These are phyloP conservation scores for Centaurea solstitialis DNA, from an alignment of 129 eudicot genomes.

Conservation along the genomic window DNA sequence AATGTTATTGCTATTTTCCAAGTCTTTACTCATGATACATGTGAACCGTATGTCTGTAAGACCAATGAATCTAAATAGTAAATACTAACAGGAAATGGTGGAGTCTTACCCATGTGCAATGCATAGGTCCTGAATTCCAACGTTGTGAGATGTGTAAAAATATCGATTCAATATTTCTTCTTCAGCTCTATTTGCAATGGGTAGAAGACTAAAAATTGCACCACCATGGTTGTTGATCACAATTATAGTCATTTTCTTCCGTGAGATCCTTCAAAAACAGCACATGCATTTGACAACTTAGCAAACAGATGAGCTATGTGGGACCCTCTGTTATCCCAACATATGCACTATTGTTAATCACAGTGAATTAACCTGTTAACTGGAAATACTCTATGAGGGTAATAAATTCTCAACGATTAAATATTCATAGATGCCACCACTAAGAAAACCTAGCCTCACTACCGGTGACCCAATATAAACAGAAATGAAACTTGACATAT, in stretches of 20 bases:
- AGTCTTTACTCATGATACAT: too few relatives aligned
- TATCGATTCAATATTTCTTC: conserved; percentile 59
- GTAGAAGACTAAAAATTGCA: conserved; percentile 92
- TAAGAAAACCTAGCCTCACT: background rate
- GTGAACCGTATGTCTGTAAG: background rate
- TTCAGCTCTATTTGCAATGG: conserved; percentile 68
- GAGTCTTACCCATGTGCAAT: conserved; percentile 76
- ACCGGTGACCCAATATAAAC: background rate
- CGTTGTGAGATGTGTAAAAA: conserved; percentile 81
- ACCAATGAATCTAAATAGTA: background rate
- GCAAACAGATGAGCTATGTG: background rate
- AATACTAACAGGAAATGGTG: background rate
- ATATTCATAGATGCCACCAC: too few relatives aligned
- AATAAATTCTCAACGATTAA: background rate
- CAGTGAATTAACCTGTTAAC: background rate
- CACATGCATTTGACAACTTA: background rate
- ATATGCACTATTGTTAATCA: background rate
- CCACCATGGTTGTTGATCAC: conserved; percentile 96
- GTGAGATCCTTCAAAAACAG: conserved; percentile 48
- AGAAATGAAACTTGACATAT: background rate
- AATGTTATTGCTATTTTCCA: too few relatives aligned
- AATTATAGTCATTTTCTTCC: conserved; percentile 69
- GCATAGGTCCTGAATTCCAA: conserved; percentile 74
- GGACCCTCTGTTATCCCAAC: conserved; percentile 12
- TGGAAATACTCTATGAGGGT: background rate